Evolutionary conservation across 345 rosid genomes (phyloP), one percentile per base, ranked within the genome.

Genomic region (Gossypium sturtianum): DNA sequence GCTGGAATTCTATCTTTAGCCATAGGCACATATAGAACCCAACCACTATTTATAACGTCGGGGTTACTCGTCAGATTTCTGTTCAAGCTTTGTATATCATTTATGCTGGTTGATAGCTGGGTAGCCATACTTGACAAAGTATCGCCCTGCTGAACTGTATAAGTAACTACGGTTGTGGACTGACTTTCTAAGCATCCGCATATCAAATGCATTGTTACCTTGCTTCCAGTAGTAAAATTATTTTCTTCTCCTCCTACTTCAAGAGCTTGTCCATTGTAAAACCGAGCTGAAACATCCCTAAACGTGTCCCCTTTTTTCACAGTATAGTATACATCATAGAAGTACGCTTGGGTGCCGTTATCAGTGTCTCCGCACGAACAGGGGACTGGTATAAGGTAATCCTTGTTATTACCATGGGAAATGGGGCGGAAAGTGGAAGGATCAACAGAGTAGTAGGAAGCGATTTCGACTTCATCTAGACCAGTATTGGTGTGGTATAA

Each of bases 141-240:
- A 76, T 86, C 94, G 0, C 79, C 75, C 45, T n/a, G 56, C 80
- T 88, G 84, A 74, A 90, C 87, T n/a, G 90, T 88, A 78, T 88
- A 90, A 1, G 92, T 84, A 51, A 86, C 87, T 57, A 86, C 78
- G 65, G 70, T 34, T 56, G 83, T 78, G n/a, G 86, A 70, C 20
- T 66, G 77, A 10, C 41, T 77, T 53, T 76, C 82, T 11, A 66
- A 44, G 48, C 94, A 90, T 10, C 90, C 94, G 47, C 92, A 90
- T 44, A 81, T 3, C 47, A 90, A 82, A 67, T 84, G 79, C 48
- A 90, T 72, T 3, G 83, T 29, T 45, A 84, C 82, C 0, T 7
- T 8, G 7, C 15, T 4, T 16, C 77, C 84, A 2, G 64, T 3
- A 1, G 0, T 10, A 45, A 85, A 86, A 3, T 0, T 11, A 1